Percentiles rank a stretch among this genome's conserved stretches.
Evolutionary conservation across 441 rosid genomes (phyloP).

Genomic region (Erodium moschatum): DNA sequence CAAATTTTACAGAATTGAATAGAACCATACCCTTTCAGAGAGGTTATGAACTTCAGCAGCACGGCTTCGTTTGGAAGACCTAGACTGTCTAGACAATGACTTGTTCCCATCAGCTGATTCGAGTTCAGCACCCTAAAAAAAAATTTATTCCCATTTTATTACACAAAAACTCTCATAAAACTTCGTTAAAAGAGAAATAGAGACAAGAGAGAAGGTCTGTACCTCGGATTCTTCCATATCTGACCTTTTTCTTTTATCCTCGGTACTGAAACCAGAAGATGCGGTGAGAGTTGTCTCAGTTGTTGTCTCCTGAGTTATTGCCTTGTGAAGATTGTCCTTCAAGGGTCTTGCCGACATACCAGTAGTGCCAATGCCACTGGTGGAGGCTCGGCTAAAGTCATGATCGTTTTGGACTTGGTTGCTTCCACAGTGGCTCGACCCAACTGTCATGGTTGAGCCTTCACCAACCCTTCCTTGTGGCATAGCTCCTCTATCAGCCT

Average conservation of each 20-base stretch:
- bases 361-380: slow-evolving; percentile 27
- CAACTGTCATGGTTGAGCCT: slow-evolving; percentile 44
- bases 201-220: slow-evolving; percentile 13
- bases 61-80: slow-evolving; percentile 51
- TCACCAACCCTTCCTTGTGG: slow-evolving; percentile 22
- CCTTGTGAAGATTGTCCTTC: slow-evolving; percentile 25
- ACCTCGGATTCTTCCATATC: slow-evolving; percentile 53
- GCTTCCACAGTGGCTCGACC: slow-evolving; percentile 52
- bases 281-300: slow-evolving; percentile 37
- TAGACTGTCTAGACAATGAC: slow-evolving; percentile 32
- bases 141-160: background rate
- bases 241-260: slow-evolving; percentile 49
- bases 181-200: background rate
- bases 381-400: slow-evolving; percentile 34
- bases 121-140: slow-evolving; percentile 38
- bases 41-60: slow-evolving; percentile 77
- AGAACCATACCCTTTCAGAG: slow-evolving; percentile 50
- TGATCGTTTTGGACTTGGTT: slow-evolving; percentile 38
- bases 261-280: slow-evolving; percentile 36
- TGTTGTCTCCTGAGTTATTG: slow-evolving; percentile 27
- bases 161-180: background rate
- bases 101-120: slow-evolving; percentile 34
- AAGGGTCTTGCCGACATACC: slow-evolving; percentile 27
- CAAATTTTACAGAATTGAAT: background rate
- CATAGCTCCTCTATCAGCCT: slow-evolving; percentile 16